Percentiles rank a stretch among this genome's conserved stretches.
phyloP scores from a whole-genome alignment of 495 filamentous ascomycete genomes.

The Staphylotrichum tortipilum region DNA sequence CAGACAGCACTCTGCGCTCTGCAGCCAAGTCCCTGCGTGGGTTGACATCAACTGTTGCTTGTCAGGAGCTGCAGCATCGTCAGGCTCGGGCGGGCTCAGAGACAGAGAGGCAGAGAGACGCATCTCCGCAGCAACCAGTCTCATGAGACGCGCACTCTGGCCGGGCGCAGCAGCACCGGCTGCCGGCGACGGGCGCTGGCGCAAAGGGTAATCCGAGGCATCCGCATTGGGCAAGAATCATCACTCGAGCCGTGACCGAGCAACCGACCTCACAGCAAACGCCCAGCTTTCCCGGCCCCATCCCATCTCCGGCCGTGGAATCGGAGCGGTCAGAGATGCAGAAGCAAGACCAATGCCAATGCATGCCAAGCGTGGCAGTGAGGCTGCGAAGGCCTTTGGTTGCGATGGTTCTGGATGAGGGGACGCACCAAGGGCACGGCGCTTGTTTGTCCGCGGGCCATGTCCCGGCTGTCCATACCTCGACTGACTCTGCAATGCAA shows the following conservation, averaged over 20 bases:
- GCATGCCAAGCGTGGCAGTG: constrained; percentile 16
- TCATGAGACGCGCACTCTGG: no score
- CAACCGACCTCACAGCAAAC: neutral
- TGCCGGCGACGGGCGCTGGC: neutral
- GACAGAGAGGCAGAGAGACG: no score
- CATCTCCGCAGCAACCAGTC: no score
- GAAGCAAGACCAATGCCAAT: neutral
- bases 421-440: no score
- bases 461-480: neutral
- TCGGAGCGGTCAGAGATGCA: neutral
- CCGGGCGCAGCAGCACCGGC: neutral
- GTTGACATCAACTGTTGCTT: no score
- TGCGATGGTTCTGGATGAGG: no score
- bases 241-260: no score
- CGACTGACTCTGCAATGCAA: neutral
- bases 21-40: no score
- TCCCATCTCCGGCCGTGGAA: neutral
- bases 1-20: no score
- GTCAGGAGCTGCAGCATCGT: no score
- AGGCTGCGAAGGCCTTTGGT: neutral
- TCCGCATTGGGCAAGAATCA: neutral
- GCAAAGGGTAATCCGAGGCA: neutral
- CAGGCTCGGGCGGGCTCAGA: no score
- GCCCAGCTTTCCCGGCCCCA: no score
- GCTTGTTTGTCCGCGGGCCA: neutral